These are phyloP conservation scores for Fusarium drepaniforme DNA, from an alignment of 2,329 filamentous ascomycete genomes.

Conservation along the genomic window DNA sequence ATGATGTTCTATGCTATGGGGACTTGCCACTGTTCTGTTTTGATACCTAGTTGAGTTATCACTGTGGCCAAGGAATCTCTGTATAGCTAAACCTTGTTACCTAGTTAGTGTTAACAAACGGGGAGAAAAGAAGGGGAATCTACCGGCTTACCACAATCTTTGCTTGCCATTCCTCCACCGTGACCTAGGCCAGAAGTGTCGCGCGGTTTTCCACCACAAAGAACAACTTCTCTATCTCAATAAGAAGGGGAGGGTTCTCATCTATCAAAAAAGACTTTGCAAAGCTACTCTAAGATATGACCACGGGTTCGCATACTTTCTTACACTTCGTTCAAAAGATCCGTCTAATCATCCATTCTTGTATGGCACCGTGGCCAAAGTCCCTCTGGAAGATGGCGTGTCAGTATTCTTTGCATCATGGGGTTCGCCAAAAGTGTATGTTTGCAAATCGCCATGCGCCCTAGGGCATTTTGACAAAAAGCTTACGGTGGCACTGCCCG, in stretches of 20 bases:
- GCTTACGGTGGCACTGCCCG: no score
- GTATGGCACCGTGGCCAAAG: neutral
- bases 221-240: accelerated
- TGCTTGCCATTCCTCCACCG: no score
- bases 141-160: no score
- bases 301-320: neutral
- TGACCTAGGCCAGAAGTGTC: no score
- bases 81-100: neutral
- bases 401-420: no score
- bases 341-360: no score
- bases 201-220: neutral
- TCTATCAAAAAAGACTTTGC: neutral
- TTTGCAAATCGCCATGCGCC: neutral
- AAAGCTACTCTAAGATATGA: neutral
- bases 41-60: neutral
- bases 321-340: neutral
- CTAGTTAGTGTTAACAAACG: neutral
- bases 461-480: no score
- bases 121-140: no score
- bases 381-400: no score
- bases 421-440: neutral
- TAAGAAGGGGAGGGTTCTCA: neutral
- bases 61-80: neutral
- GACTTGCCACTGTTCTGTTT: neutral
- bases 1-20: neutral